Conservation (phyloP, 1,284 basidiomycete genomes). For the Moniliophthora roreri region DNA sequence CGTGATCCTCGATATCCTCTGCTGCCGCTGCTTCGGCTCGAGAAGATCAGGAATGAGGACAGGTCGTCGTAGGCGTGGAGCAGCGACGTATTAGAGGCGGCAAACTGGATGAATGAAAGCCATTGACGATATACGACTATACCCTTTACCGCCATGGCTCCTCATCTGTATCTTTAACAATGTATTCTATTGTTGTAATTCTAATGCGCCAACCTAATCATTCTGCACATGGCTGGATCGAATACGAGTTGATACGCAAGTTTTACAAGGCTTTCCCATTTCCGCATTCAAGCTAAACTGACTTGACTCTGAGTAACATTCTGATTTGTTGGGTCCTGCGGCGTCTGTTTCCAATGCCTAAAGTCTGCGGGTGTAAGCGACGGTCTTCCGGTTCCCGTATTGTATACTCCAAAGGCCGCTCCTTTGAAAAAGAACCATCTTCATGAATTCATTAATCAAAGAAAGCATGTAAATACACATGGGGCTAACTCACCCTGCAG, state of each 20-base stretch:
- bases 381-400: conserved; percentile 36
- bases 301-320: too few species aligned
- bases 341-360: conserved; percentile 35
- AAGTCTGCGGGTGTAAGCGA: conserved; percentile 34
- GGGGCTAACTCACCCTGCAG: conserved; percentile 27
- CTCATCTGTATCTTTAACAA: too few species aligned
- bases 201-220: too few species aligned
- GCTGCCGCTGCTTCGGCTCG: conserved; percentile 55
- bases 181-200: too few species aligned
- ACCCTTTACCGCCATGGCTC: not conserved
- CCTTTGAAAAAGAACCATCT: conserved; percentile 40
- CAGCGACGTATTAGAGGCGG: not conserved
- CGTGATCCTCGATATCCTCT: conserved; percentile 58
- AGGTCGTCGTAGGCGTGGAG: conserved; percentile 20
- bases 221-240: too few species aligned
- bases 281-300: too few species aligned
- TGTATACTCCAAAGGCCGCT: conserved; percentile 34
- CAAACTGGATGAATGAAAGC: not conserved
- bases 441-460: not conserved
- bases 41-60: conserved; percentile 36
- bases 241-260: too few species aligned
- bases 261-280: too few species aligned
- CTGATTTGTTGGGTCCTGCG: conserved; percentile 6
- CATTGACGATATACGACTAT: not conserved
- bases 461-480: not conserved